Evolutionary conservation across 2,329 filamentous ascomycete genomes (phyloP), one percentile per base, ranked within the genome.

Genomic region (Drechslerella coelobrocha): DNA sequence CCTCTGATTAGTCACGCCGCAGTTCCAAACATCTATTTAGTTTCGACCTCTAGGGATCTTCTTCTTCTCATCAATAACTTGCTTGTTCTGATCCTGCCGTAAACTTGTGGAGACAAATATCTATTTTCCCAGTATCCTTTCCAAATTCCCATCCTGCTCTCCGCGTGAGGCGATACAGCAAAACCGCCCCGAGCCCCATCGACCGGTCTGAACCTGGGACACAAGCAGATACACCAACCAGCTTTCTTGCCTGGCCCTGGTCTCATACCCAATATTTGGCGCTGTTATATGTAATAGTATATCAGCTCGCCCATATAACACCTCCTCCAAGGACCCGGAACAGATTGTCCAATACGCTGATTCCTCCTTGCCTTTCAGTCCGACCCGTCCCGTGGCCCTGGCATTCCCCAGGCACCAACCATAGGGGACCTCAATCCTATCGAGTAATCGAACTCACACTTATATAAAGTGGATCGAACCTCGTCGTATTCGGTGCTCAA

Each of bases 101-200:
- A 50, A 61, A 62, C 34, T 43, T 57, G 65, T 69, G 65, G 65
- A 69, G 65, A 47, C 65, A 56, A 47, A 62, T 51, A 56, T 61
- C 31, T 52, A 27, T 8, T 53, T 21, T 50, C 43, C 45, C 24
- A 57, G 43, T 31, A 17, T 21, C 29, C 50, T 45, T 45, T 21
- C 17, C 19, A 2, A 19, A 19, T 45, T 19, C 57, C 51, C 31
- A 48, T 29, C 52, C 41, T 10, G 48, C 53, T 48, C 51, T 26
- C 9, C 48, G 53, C 45, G 29, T 37, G 53, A 60, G 55, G 51
- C 37, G 45, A 57, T 59, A 37, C 51, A 62, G 53, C 4, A 3
- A 62, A 61, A 59, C 52, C 52, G 41, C 65, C 65, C 53, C 34
- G 19, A 56, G 41, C 21, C 63, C 39, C 51, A 34, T 61, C 55